Base-by-base conservation (phyloP, 768 basidiomycete species). In the Fomitopsis serialis region DNA sequence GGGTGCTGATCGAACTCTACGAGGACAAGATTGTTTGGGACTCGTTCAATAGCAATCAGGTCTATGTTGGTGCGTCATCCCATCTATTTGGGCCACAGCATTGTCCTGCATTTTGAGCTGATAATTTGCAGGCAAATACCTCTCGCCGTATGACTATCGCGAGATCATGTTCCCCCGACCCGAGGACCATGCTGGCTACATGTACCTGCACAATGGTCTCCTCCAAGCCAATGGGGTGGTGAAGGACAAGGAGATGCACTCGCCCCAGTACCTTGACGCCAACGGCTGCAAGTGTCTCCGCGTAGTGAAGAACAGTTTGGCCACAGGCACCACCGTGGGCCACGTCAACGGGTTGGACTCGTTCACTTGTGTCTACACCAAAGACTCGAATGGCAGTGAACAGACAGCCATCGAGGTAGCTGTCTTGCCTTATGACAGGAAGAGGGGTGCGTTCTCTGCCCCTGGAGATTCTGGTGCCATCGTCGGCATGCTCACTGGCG, bases 401-500 rank as follows among this genome's bases (percentile, higher is more conserved):
- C 9, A 55, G 22, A 48, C 59, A n/a, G 58, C 64, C 12, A 36
- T 60, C 50, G 58, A 63, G 49, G 29, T 50, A 1, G 51, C 58
- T 12, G 50, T 67, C 36, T 35, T 54, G 34, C 44, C 53, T 36
- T 55, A 60, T 55, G 55, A 59, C 59, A 64, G 63, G 55, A 58
- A 57, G 29, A 60, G 57, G 15, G 62, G 62, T 50, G 21, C 43
- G 12, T 77, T 77, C 61, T 72, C 74, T 13, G 64, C 36, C 48
- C 53, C 61, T 36, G 74, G 76, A 13, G 72, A 77, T 60, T 76
- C 70, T 4, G 72, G 76, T 42, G 68, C 73, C 3, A 36, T 60
- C 47, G 57, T 55, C 27, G 68, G 63, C 12, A 24, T 69, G 35
- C 60, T 71, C 55, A 66, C 54, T 42, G 32, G 47, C 22, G 47